Evolutionary conservation across 73 alveolate species (phyloP).

Genomic region (Symbiodinium pilosum): DNA sequence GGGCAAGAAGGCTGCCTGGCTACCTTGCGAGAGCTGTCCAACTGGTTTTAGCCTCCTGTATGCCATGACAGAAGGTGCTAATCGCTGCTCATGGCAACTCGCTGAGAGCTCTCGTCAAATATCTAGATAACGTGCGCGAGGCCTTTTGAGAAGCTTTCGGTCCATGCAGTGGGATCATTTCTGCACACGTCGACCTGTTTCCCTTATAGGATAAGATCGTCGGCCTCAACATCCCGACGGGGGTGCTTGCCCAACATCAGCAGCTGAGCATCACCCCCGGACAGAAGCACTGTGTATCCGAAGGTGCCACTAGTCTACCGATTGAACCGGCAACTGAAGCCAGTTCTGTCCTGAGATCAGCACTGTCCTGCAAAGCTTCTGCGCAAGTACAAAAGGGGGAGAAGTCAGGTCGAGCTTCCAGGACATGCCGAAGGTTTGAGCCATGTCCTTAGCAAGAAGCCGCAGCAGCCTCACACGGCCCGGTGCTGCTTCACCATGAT

Average conservation of each 20-base stretch:
- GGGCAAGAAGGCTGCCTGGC: conserved; percentile 98
- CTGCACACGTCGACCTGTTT: neutral
- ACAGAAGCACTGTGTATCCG: neutral
- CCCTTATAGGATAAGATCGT: conserved; percentile 62
- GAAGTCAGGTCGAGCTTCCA: conserved; percentile 86
- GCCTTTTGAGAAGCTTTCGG: conserved; percentile 4
- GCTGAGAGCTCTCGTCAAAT: conserved; percentile 99
- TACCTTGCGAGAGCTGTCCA: conserved; percentile 97
- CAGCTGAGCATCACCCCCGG: neutral
- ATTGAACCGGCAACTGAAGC: conserved; percentile 98
- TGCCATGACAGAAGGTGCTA: conserved; percentile 95
- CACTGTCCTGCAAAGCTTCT: no score
- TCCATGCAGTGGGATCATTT: neutral
- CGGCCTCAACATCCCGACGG: conserved; percentile 98
- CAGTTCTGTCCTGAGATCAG: conserved; percentile 78
- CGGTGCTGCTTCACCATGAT: no score
- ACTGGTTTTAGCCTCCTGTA: no score
- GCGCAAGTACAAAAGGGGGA: no score
- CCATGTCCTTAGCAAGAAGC: neutral
- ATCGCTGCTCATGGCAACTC: conserved; percentile 99
- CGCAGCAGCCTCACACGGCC: no score
- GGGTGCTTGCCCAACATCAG: conserved; percentile 87
- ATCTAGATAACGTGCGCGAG: conserved; percentile 98
- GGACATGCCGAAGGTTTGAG: conserved; percentile 73
- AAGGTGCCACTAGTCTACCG: conserved; percentile 98